Conservation (phyloP, 176 grass and related monocot species). For the Triticum timopheevii region DNA sequence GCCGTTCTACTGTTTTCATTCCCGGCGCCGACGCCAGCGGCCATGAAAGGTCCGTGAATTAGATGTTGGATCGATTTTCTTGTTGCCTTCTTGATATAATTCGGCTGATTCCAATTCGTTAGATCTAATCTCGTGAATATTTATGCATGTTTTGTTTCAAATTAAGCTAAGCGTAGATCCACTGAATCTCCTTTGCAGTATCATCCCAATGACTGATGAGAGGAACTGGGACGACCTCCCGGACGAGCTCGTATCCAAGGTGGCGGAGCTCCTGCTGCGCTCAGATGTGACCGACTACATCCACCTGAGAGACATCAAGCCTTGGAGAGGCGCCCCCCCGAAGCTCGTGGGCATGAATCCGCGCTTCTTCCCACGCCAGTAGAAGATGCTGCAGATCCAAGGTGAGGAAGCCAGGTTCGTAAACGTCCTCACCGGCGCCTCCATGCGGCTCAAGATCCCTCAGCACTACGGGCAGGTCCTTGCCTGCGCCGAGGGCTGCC, state of each 20-base stretch:
- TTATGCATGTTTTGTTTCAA: not conserved
- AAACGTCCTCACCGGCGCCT: not conserved
- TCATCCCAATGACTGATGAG: not conserved
- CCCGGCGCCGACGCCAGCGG: not conserved
- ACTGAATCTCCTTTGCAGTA: not conserved
- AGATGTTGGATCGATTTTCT: not conserved
- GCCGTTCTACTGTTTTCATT: no score
- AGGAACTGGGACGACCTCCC: not conserved
- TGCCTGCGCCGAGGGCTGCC: conserved; percentile 7
- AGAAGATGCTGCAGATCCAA: not conserved
- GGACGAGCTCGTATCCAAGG: not conserved
- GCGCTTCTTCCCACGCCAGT: not conserved
- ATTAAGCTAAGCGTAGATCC: not conserved
- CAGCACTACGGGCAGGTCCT: not conserved
- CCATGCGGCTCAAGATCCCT: not conserved
- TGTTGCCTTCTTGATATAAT: not conserved
- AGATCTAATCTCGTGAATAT: no score
- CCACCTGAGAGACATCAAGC: not conserved
- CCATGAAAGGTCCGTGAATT: not conserved
- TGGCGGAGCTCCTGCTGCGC: not conserved
- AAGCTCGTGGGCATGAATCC: not conserved
- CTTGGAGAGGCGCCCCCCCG: not conserved
- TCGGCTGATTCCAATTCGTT: not conserved
- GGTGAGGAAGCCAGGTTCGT: not conserved
- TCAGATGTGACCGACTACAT: not conserved